These are phyloP conservation scores for Calonectria pteridis DNA, from an alignment of 2,329 filamentous ascomycete species.

Conservation along the genomic window DNA sequence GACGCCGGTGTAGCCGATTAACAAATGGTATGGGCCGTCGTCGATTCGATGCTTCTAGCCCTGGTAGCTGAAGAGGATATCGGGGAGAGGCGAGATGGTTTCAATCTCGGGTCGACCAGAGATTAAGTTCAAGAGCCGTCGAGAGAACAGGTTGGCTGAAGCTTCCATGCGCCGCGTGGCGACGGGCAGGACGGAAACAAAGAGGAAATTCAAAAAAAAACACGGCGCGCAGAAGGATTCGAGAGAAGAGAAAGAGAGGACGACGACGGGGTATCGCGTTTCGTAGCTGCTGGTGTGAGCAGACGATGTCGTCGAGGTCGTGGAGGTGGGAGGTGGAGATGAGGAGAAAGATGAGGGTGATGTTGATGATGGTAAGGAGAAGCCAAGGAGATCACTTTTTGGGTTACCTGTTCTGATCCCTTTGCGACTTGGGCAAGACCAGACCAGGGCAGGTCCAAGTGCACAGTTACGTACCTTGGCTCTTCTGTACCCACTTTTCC, in stretches of 20 bases:
- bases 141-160: slow-evolving; percentile 43
- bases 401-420: slow-evolving; percentile 53
- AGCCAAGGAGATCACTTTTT: slow-evolving; percentile 44
- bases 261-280: slow-evolving; percentile 37
- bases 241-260: slow-evolving; percentile 31
- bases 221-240: slow-evolving; percentile 34
- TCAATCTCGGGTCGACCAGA: slow-evolving; percentile 44
- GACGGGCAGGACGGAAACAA: slow-evolving; percentile 33
- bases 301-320: slow-evolving; percentile 41
- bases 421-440: slow-evolving; percentile 33
- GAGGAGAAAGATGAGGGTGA: slow-evolving; percentile 32
- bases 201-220: slow-evolving; percentile 23
- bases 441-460: slow-evolving; percentile 18
- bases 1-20: slow-evolving; percentile 50
- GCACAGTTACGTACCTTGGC: slow-evolving; percentile 23
- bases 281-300: slow-evolving; percentile 44
- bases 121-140: slow-evolving; percentile 42
- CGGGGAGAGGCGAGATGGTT: slow-evolving; percentile 26
- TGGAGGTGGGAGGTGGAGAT: slow-evolving; percentile 35
- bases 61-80: slow-evolving; percentile 32
- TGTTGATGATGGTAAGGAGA: slow-evolving; percentile 45
- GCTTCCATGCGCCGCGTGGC: slow-evolving; percentile 55
- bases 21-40: slow-evolving; percentile 40
- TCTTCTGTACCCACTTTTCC: neutral
- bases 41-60: slow-evolving; percentile 43